These are phyloP conservation scores for Ophiostoma himal-ulmi DNA, from an alignment of 2,329 filamentous ascomycete genomes.

Conservation along the genomic window DNA sequence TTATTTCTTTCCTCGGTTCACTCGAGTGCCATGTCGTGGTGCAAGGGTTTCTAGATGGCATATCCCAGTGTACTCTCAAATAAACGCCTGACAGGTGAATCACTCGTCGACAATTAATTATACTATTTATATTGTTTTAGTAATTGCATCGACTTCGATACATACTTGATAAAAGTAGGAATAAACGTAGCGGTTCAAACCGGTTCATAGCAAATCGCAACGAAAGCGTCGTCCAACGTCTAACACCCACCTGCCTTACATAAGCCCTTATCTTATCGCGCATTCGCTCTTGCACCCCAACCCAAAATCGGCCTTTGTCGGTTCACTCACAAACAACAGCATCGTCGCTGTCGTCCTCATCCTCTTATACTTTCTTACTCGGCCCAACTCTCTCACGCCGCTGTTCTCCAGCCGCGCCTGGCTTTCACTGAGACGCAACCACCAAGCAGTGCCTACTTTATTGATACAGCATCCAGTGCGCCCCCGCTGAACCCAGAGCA, in stretches of 20 bases:
- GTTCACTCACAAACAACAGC: slow-evolving; percentile 14
- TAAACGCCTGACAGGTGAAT: too few species aligned
- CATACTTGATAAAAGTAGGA: too few species aligned
- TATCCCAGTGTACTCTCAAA: too few species aligned
- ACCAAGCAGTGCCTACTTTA: background rate
- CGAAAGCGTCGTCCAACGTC: background rate
- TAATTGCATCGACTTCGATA: too few species aligned
- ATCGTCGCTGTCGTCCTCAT: background rate
- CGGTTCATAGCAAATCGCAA: background rate
- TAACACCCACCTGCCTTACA: slow-evolving; percentile 2
- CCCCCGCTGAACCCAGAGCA: background rate
- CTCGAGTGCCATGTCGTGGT: too few species aligned
- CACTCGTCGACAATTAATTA: too few species aligned
- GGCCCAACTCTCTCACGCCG: background rate
- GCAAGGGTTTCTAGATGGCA: too few species aligned
- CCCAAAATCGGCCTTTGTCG: slow-evolving; percentile 20
- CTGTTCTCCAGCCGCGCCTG: background rate
- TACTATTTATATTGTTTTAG: too few species aligned
- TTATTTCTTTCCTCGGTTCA: too few species aligned
- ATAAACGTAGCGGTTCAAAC: background rate
- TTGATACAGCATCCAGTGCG: background rate
- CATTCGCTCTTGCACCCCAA: slow-evolving; percentile 15
- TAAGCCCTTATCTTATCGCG: slow-evolving; percentile 14
- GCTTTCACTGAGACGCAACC: background rate
- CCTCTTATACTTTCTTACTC: background rate